Base-by-base conservation (phyloP, 768 basidiomycete genomes). In the Russula abietina region DNA sequence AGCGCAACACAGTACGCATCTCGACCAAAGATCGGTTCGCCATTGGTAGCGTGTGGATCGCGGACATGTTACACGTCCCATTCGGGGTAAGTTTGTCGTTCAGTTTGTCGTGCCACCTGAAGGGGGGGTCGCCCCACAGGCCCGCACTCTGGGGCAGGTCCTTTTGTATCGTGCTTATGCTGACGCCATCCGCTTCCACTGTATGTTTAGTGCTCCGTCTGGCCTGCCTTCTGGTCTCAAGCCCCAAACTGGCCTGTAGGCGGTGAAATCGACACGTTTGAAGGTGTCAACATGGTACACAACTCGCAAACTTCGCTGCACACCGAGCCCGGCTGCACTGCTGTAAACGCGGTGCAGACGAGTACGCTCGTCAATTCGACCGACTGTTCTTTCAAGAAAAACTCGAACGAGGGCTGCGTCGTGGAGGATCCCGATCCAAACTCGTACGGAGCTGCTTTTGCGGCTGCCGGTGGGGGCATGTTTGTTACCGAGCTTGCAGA, bases 261-360 rank as follows among this genome's bases (percentile, higher is more conserved):
- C 65, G 85, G 82, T 72, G 81, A 74, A 67, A 78, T 73, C 64
- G 92, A 93, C 72, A 88, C 87, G 11, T 82, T 93, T 62, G 91
- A 94, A 72, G 88, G 85, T 38, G 86, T 93, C 65, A 93, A 94
- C 73, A 70, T 80, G 54, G 80, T 80, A 46, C 77, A 78, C 3
- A 74, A 77, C 58, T 89, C 87, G 65, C 87, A 88, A 70, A 84
- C 88, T 79, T 80, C 91, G 0, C 75, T 93, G 17, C 91, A 93
- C 71, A 89, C 89, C 0, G 76, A 79, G 45, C 72, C 81, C 0
- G 83, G 84, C 5, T 87, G 87, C 72, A 80, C 71, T 0, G 80
- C 82, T 68, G 73, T 77, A 28, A 75, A 76, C 41, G 78, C 83
- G 1, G 73, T 75, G 2, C 79, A 85, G 70, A 74, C 79, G 4